Evolutionary conservation across 176 grass and related monocot genomes (phyloP).

Genomic region (Secale cereale): DNA sequence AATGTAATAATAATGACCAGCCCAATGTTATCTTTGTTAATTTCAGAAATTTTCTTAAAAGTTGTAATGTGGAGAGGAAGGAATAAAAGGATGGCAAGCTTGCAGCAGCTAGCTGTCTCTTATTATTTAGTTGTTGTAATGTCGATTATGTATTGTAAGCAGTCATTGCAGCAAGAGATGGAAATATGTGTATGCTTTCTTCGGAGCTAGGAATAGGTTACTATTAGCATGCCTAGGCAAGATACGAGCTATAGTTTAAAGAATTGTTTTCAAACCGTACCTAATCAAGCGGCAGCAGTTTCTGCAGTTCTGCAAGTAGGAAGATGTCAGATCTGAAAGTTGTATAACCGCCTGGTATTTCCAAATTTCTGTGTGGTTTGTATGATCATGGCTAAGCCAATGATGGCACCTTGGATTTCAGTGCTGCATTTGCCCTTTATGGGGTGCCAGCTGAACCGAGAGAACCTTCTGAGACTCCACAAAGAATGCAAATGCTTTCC

Average conservation of each 20-base stretch:
- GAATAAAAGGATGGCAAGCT: too few species aligned
- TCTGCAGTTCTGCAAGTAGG: not conserved
- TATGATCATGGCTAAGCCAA: too few species aligned
- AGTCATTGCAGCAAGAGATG: not conserved
- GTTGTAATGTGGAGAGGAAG: too few species aligned
- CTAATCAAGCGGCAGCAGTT: not conserved
- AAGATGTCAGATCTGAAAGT: not conserved
- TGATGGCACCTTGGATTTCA: not conserved
- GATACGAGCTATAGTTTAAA: not conserved
- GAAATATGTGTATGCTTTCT: not conserved
- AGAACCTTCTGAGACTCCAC: too few species aligned
- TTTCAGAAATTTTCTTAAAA: too few species aligned
- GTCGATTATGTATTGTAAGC: not conserved
- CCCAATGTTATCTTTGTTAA: not conserved
- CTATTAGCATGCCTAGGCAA: not conserved
- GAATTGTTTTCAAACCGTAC: not conserved
- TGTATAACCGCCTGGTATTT: too few species aligned
- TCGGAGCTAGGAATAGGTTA: not conserved
- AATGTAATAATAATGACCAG: too few species aligned
- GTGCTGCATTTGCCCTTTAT: too few species aligned
- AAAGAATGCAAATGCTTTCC: too few species aligned
- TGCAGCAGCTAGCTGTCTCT: not conserved
- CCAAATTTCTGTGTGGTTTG: too few species aligned
- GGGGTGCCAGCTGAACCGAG: too few species aligned
- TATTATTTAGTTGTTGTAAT: not conserved